Evolutionary conservation across 148 eudicot species (phyloP).

Genomic region (Spergularia bocconei): DNA sequence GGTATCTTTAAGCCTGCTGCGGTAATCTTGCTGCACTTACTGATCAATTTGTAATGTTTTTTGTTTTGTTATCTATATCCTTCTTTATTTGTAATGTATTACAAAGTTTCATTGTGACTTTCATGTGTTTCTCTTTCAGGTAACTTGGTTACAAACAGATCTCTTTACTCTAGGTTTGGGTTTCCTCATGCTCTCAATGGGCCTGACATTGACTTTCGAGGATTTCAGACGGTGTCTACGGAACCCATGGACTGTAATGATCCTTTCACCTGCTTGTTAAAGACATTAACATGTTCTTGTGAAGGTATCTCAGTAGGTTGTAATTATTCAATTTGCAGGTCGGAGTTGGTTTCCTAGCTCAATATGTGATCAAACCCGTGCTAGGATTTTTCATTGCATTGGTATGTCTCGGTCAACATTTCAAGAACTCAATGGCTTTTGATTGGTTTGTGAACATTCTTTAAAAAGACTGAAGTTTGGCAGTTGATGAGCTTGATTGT

Average conservation of each 20-base stretch:
- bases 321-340: slow-evolving; percentile 46
- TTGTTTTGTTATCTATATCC: neutral
- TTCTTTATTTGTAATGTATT: neutral
- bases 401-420: slow-evolving; percentile 45
- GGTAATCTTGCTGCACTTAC: slow-evolving; percentile 37
- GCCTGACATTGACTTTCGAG: slow-evolving; percentile 90
- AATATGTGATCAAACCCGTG: slow-evolving; percentile 78
- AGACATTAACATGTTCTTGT: neutral
- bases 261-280: slow-evolving; percentile 10
- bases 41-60: neutral
- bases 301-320: neutral
- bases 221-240: slow-evolving; percentile 92
- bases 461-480: slow-evolving; percentile 1
- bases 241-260: slow-evolving; percentile 94
- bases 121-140: slow-evolving; percentile 45
- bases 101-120: neutral
- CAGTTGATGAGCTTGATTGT: neutral
- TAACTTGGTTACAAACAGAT: slow-evolving; percentile 95
- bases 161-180: slow-evolving; percentile 93
- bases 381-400: slow-evolving; percentile 79
- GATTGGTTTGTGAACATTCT: neutral
- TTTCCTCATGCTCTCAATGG: slow-evolving; percentile 99
- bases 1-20: slow-evolving; percentile 93
- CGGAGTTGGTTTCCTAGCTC: slow-evolving; percentile 95
- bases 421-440: neutral